phyloP scores from a whole-genome alignment of 2,329 filamentous ascomycete species.

The Penicillium occitanis region DNA sequence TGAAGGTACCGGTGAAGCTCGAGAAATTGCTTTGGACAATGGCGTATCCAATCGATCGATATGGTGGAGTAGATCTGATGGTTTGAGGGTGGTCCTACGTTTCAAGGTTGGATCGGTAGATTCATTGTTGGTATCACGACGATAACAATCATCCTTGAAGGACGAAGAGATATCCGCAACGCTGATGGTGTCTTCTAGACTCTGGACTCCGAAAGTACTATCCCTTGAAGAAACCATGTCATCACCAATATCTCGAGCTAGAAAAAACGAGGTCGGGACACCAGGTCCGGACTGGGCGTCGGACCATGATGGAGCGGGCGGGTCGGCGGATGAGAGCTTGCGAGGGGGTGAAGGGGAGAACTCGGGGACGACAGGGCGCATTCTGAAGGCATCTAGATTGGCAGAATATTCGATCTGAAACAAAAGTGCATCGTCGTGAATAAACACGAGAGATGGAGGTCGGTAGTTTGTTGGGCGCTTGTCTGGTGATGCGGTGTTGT shows the following conservation, averaged over 20 bases:
- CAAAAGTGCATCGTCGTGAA: slow-evolving; percentile 2
- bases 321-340: slow-evolving; percentile 37
- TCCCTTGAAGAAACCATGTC: slow-evolving; percentile 10
- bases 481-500: slow-evolving; percentile 5
- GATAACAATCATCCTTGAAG: slow-evolving; percentile 12
- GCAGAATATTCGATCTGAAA: not conserved
- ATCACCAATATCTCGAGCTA: slow-evolving; percentile 46
- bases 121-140: slow-evolving; percentile 26
- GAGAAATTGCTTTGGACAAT: slow-evolving; percentile 17
- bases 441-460: not conserved
- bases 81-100: slow-evolving; percentile 35
- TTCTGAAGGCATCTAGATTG: slow-evolving; percentile 26
- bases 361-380: slow-evolving; percentile 42
- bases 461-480: not conserved
- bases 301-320: slow-evolving; percentile 33
- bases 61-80: slow-evolving; percentile 26
- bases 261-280: slow-evolving; percentile 60
- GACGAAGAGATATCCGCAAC: slow-evolving; percentile 9
- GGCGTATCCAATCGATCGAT: slow-evolving; percentile 24
- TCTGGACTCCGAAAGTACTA: slow-evolving; percentile 20
- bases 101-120: slow-evolving; percentile 28
- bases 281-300: slow-evolving; percentile 36
- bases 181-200: slow-evolving; percentile 20
- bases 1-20: slow-evolving; percentile 31
- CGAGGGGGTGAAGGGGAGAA: slow-evolving; percentile 33